These are phyloP conservation scores for Taiwanofungus camphoratus DNA, from an alignment of 1,284 basidiomycete species.

Conservation along the genomic window DNA sequence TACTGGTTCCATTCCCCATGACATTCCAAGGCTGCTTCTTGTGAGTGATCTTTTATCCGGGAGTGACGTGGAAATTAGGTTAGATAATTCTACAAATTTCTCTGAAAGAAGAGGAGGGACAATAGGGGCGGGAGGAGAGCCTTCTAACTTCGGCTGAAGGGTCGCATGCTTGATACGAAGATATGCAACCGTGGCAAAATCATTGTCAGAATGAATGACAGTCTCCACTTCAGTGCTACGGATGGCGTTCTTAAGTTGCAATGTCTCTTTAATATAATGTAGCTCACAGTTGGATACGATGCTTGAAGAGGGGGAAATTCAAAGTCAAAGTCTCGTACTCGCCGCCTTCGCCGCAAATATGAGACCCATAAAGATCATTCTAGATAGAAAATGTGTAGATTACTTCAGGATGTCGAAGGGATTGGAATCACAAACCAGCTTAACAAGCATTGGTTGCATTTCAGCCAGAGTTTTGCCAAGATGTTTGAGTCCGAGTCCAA, in stretches of 20 bases:
- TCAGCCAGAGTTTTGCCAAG: constrained; percentile 75
- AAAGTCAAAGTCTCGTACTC: constrained; percentile 96
- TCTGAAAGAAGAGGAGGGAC: constrained; percentile 53
- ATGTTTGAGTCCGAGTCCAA: constrained; percentile 76
- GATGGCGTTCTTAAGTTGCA: neutral
- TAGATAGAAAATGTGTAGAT: constrained; percentile 31
- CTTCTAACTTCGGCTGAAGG: constrained; percentile 47
- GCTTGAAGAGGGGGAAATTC: constrained; percentile 87
- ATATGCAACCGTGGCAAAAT: constrained; percentile 85
- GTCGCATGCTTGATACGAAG: constrained; percentile 69
- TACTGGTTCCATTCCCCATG: neutral
- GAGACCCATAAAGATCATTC: constrained; percentile 83
- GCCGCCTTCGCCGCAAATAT: constrained; percentile 96
- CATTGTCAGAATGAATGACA: constrained; percentile 70
- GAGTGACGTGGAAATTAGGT: constrained; percentile 13
- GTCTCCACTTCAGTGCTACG: constrained; percentile 61
- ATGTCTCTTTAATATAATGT: neutral
- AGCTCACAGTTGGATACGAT: constrained; percentile 66
- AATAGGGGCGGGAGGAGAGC: constrained; percentile 14
- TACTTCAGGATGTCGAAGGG: neutral
- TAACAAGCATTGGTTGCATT: constrained; percentile 71
- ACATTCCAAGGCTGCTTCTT: neutral
- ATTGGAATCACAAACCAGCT: constrained; percentile 53
- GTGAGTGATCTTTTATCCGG: neutral
- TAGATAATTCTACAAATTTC: constrained; percentile 26